phyloP scores from a whole-genome alignment of 441 rosid species.

The Populus hybrid region DNA sequence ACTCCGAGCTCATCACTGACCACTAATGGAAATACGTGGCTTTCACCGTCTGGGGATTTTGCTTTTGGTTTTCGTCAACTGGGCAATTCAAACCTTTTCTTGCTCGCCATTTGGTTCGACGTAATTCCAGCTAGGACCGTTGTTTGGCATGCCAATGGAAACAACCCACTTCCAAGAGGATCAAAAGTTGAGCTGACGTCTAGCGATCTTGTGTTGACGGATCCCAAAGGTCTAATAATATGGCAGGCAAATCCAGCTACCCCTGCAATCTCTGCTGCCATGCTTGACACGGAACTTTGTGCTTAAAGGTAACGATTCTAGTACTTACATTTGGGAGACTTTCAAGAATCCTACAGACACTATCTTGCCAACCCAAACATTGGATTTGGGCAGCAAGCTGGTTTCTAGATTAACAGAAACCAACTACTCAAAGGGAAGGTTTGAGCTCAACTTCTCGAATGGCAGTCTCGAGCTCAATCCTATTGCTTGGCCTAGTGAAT shows the following conservation, averaged over 20 bases:
- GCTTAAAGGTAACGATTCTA: slow-evolving; percentile 1
- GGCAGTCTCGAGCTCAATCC: slow-evolving; percentile 17
- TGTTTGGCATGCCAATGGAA: slow-evolving; percentile 11
- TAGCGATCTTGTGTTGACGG: neutral
- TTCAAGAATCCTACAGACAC: slow-evolving; percentile 22
- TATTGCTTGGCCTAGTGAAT: slow-evolving; percentile 11
- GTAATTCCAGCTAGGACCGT: slow-evolving; percentile 16
- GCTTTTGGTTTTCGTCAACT: slow-evolving; percentile 17
- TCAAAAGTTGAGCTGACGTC: slow-evolving; percentile 11
- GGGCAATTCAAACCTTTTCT: slow-evolving; percentile 1
- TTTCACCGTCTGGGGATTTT: slow-evolving; percentile 21
- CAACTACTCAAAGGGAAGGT: slow-evolving; percentile 18
- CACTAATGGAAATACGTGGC: slow-evolving; percentile 3
- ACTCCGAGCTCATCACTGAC: slow-evolving; percentile 7
- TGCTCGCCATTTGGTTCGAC: slow-evolving; percentile 22
- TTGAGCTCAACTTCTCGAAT: slow-evolving; percentile 11
- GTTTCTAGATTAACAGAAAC: slow-evolving; percentile 16
- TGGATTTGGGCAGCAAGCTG: neutral
- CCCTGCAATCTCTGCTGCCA: neutral
- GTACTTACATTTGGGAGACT: slow-evolving; percentile 15
- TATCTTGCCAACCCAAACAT: slow-evolving; percentile 15
- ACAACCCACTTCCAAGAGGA: slow-evolving; percentile 1
- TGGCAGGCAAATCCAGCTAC: neutral
- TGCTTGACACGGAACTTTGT: slow-evolving; percentile 23
- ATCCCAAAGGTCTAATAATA: slow-evolving; percentile 5